Evolutionary conservation across 495 filamentous ascomycete genomes (phyloP).

Genomic region (Talaromyces trachyspermus): DNA sequence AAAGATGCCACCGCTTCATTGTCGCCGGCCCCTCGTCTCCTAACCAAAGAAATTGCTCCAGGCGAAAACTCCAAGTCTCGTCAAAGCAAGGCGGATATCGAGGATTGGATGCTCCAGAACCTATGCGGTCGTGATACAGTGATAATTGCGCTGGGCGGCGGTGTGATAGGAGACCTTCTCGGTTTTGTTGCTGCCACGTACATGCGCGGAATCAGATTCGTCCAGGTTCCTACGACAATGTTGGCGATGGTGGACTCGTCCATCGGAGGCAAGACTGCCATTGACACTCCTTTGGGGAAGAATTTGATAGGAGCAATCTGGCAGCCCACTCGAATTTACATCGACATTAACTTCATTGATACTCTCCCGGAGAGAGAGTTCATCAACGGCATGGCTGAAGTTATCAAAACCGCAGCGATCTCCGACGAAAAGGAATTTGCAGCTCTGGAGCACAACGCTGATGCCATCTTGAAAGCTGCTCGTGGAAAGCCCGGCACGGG

Average conservation of each 20-base stretch:
- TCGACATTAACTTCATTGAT: constrained; percentile 88
- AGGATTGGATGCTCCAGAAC: constrained; percentile 94
- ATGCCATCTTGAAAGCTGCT: constrained; percentile 63
- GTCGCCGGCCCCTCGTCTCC: constrained; percentile 56
- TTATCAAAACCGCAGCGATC: constrained; percentile 96
- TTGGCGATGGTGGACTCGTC: constrained; percentile 98
- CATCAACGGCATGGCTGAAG: constrained; percentile 98
- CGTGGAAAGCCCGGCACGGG: constrained; percentile 45
- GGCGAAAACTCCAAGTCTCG: constrained; percentile 91
- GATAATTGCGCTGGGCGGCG: constrained; percentile 90
- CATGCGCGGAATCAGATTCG: constrained; percentile 93
- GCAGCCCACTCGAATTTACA: constrained; percentile 89
- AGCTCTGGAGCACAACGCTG: constrained; percentile 73
- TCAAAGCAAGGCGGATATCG: constrained; percentile 87
- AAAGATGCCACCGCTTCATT: constrained; percentile 41
- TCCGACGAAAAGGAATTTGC: constrained; percentile 86
- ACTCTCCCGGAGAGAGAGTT: constrained; percentile 88
- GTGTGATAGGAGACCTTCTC: constrained; percentile 96
- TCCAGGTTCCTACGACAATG: constrained; percentile 92
- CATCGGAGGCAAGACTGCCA: constrained; percentile 96
- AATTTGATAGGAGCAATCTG: constrained; percentile 95
- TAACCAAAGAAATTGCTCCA: constrained; percentile 80
- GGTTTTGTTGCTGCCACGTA: constrained; percentile 96
- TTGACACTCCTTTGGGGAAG: constrained; percentile 94
- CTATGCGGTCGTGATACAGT: constrained; percentile 90